Evolutionary conservation across 2,329 filamentous ascomycete genomes (phyloP), one percentile per base, ranked within the genome.

Genomic region (Cordyceps tenuipes): DNA sequence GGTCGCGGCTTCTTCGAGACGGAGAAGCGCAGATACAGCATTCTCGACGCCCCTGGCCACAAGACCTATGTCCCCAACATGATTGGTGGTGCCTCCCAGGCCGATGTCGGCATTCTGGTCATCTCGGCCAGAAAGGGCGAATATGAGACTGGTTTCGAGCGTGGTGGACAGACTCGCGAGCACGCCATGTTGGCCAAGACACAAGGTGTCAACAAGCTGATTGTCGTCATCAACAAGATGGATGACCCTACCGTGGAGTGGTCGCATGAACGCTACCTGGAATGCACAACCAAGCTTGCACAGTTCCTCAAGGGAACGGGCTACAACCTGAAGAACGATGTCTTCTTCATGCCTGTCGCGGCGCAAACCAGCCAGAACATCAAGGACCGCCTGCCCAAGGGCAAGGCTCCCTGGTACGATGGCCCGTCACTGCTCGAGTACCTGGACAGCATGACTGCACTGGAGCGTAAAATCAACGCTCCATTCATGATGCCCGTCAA

Each of bases 401-500:
- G 86, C 2, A 66, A 90, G 3, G 86, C 84, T 46, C 83, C 90
- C 9, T 99, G 91, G 90, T 95, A 91, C 72, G 81, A 90, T 46
- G 91, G 92, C 0, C 93, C 93, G 10, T 94, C 92, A 21, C 83
- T 99, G 51, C 86, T 99, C 21, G 93, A 97, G 75, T 97, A 92
- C 75, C 85, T 99, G n/a, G 93, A 97, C 72, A 80, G 84, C 71
- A 97, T 97, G 90, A 86, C 88, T 69, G 86, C 93, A 13, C 83
- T 97, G 44, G 93, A 99, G 74, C 90, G 94, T 68, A 99, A 97
- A 80, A 77, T 97, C 68, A 96, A 96, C 68, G 94, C 94, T 2
- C 93, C 94, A 10, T 97, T 99, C 82, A 97, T 99, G 94, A 97
- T 99, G 92, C 90, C 94, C 9, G 82, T 99, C 65, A 90, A 89